These are phyloP conservation scores for Suhomyces kilbournensis DNA, from an alignment of 805 yeast species.

Conservation along the genomic window DNA sequence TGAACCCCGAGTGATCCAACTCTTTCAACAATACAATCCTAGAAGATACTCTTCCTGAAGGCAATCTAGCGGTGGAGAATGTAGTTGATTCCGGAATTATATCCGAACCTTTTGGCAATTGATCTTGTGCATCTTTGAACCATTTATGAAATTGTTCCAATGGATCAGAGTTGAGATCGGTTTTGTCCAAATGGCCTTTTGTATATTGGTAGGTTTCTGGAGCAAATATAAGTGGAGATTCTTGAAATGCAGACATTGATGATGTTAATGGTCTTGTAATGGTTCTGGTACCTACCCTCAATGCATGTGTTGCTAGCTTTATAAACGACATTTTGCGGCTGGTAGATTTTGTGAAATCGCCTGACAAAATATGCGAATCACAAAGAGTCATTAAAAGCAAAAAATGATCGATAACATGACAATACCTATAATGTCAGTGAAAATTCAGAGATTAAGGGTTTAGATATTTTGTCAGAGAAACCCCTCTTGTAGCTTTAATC, in stretches of 20 bases:
- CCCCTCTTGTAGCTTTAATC: neutral
- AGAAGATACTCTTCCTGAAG: slow-evolving; percentile 86
- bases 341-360: neutral
- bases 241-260: slow-evolving; percentile 4
- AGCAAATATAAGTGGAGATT: slow-evolving; percentile 54
- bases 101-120: slow-evolving; percentile 41
- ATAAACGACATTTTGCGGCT: neutral
- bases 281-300: neutral
- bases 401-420: neutral
- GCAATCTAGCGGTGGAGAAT: slow-evolving; percentile 84
- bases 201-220: slow-evolving; percentile 88
- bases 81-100: slow-evolving; percentile 77
- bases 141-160: slow-evolving; percentile 76
- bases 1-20: slow-evolving; percentile 78
- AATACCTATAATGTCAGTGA: neutral
- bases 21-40: slow-evolving; percentile 87
- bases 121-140: slow-evolving; percentile 52
- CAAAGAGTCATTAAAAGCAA: neutral
- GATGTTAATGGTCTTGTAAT: neutral
- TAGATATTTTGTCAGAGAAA: neutral
- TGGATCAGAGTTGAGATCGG: slow-evolving; percentile 58
- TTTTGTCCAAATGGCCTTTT: slow-evolving; percentile 55
- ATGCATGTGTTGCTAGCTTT: neutral
- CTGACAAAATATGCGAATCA: neutral
- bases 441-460: too few species aligned